phyloP scores from a whole-genome alignment of 2,329 filamentous ascomycete genomes.

The Diaporthe sp. region DNA sequence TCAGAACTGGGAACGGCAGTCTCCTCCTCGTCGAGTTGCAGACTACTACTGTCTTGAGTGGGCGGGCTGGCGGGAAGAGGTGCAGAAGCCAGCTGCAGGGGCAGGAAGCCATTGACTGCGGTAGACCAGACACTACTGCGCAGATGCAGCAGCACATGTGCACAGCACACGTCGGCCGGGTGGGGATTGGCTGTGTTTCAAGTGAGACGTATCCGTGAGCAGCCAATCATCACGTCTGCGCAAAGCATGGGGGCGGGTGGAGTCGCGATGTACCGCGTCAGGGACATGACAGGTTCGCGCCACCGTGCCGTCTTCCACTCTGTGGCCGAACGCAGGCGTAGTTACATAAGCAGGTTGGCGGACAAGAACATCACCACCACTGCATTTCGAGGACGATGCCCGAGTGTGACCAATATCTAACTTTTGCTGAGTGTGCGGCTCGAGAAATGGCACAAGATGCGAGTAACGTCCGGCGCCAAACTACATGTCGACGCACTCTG shows the following conservation, averaged over 20 bases:
- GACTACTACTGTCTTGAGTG: background rate
- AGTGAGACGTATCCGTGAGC: background rate
- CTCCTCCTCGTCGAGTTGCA: slow-evolving; percentile 19
- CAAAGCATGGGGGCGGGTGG: background rate
- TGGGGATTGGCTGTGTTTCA: slow-evolving; percentile 30
- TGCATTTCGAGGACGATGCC: background rate
- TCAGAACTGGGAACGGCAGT: slow-evolving; percentile 20
- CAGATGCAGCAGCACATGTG: background rate
- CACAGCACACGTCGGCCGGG: background rate
- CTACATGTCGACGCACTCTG: background rate
- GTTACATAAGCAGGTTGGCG: background rate
- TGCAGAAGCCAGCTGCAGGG: slow-evolving; percentile 22
- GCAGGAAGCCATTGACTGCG: slow-evolving; percentile 4
- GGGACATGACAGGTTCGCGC: slow-evolving; percentile 18
- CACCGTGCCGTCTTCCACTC: slow-evolving; percentile 3
- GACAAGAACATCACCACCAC: background rate
- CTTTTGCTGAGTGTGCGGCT: background rate
- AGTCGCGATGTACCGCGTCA: slow-evolving; percentile 33
- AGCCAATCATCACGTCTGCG: slow-evolving; percentile 39
- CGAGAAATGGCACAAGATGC: background rate
- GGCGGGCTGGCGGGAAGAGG: background rate
- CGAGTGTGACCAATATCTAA: background rate
- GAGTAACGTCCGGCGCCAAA: background rate
- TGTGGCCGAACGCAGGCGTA: background rate
- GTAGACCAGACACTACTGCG: background rate